These are phyloP conservation scores for Effrenium voratum DNA, from an alignment of 73 alveolate genomes.

Conservation along the genomic window DNA sequence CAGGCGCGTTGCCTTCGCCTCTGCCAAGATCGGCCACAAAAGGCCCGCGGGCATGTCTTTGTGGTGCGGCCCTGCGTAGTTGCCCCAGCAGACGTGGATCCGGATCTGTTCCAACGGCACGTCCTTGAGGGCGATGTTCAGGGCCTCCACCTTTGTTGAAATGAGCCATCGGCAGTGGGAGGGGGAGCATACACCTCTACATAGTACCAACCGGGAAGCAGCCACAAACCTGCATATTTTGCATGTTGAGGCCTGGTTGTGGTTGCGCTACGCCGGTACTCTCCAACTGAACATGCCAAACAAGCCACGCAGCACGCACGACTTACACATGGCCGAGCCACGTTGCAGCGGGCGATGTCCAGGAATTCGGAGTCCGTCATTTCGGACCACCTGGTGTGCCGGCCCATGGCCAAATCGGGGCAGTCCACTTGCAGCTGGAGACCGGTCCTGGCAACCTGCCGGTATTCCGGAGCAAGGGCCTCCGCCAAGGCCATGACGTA, in stretches of 20 bases:
- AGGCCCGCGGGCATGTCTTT: constrained; percentile 42
- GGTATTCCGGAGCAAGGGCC: constrained; percentile 28
- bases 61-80: constrained; percentile 67
- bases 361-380: constrained; percentile 27
- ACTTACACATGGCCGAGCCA: no score
- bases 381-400: constrained; percentile 48
- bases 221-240: no score
- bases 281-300: no score
- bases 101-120: constrained; percentile 40
- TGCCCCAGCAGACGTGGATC: constrained; percentile 57
- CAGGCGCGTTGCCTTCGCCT: constrained; percentile 12
- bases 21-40: constrained; percentile 34
- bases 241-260: no score
- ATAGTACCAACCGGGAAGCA: no score
- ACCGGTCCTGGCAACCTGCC: constrained; percentile 27
- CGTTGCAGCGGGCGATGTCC: constrained; percentile 38
- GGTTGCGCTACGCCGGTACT: no score
- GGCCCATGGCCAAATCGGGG: constrained; percentile 57
- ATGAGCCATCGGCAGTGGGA: no score
- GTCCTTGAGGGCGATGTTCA: constrained; percentile 1
- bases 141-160: constrained; percentile 21
- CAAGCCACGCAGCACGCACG: no score
- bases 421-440: constrained; percentile 54
- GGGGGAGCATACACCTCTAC: no score
- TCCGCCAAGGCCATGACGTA: constrained; percentile 55